Evolutionary conservation across 2,329 filamentous ascomycete genomes (phyloP), one percentile per base, ranked within the genome.

Genomic region (Colletotrichum spinosum): DNA sequence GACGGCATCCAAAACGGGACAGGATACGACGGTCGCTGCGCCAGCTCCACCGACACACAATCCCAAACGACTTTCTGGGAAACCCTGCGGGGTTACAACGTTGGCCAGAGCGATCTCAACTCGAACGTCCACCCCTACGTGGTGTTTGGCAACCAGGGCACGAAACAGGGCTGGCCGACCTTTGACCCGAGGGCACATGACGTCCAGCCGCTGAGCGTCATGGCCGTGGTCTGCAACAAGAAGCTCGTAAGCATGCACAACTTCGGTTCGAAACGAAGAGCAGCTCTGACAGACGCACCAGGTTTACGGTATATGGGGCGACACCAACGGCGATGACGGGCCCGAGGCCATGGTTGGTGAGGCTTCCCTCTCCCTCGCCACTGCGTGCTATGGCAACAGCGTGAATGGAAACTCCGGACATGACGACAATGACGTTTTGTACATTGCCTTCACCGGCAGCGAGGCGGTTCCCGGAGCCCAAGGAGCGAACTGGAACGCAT

Each of bases 251-350:
- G 53, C 57, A 25, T 25, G 25, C 4, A 5, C 25, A 25, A 25
- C n/a, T 10, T 10, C 42, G 2, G 12, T 1, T 11, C 37, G 10
- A 25, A n/a, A 10, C 37, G 41, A 17, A 3, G 1, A 2, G 45
- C n/a, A 25, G 7, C 34, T 54, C 44, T 17, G 2, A 45, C 59
- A 33, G 37, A 49, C 11, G 17, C 15, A 1, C 10, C 10, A 84
- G 81, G 78, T 82, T 68, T 89, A 89, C 70, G 86, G 85, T 10
- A 76, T 89, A 54, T 90, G 86, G 86, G 87, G 86, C 17, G 86
- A 90, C 68, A 84, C 83, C 39, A 89, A 90, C 67, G 87, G 86
- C 48, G 84, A 81, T 52, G 81, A 84, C 54, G 80, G 81, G 2
- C 64, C 72, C 7, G 71, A 79, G 55, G 76, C 84, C 33, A 75